A percentile compares a stretch with the other conserved stretches of the same genome.
phyloP scores from a whole-genome alignment of 1,284 basidiomycete genomes.

The Cutaneotrichosporon curvatum region DNA sequence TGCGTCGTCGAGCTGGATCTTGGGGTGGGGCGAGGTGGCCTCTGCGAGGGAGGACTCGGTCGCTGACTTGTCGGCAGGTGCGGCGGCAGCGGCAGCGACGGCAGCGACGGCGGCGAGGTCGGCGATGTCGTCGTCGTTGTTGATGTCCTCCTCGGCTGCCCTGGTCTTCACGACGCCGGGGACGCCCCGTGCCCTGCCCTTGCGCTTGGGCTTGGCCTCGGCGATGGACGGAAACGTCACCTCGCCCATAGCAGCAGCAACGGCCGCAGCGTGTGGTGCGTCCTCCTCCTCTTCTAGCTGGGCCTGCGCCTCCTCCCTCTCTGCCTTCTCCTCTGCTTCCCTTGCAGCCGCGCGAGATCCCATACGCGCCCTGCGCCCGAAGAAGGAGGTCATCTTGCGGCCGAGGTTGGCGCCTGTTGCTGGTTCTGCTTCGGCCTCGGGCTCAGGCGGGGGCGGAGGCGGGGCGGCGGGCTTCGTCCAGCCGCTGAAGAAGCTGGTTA shows the following conservation, averaged over 20 bases:
- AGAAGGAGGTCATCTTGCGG: conserved; percentile 14
- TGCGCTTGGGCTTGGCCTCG: too few species aligned
- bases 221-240: too few species aligned
- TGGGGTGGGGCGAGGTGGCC: too few species aligned
- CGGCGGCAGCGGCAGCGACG: too few species aligned
- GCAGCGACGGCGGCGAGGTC: too few species aligned
- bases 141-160: too few species aligned
- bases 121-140: too few species aligned
- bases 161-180: too few species aligned
- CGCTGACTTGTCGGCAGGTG: too few species aligned
- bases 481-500: conserved; percentile 2
- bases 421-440: not conserved
- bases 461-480: not conserved
- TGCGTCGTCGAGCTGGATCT: not conserved
- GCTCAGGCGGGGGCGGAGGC: conserved; percentile 1
- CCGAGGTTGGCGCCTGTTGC: conserved; percentile 7
- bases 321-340: not conserved
- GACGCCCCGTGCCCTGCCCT: too few species aligned
- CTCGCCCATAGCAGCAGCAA: not conserved
- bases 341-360: not conserved
- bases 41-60: too few species aligned
- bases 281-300: not conserved
- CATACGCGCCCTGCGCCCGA: conserved; percentile 7
- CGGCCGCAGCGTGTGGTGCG: not conserved
- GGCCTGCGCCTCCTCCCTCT: not conserved